Base-by-base conservation (phyloP, 2,329 filamentous ascomycete genomes). In the Fusarium sp. region DNA sequence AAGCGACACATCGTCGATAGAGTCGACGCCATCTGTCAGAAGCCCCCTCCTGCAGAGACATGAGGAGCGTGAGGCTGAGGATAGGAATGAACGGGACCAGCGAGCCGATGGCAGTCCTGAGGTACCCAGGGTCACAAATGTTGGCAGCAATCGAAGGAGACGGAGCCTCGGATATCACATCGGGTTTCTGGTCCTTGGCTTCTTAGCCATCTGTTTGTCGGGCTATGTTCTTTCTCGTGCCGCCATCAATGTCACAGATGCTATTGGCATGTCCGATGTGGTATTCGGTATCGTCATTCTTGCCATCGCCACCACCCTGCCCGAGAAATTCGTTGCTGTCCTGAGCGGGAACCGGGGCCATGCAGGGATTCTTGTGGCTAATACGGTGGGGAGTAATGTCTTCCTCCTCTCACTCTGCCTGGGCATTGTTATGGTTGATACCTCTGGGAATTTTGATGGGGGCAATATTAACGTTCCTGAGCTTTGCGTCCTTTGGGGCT, bases 391-490 rank as follows among this genome's bases (percentile, higher is more conserved):
- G 4, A 49, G 29, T 4, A 56, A 49, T 1, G 22, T 56, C 13
- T 56, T 56, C 7, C 53, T 56, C 1, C 13, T 56, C 1, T 37
- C 29, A 2, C 53, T 49, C 4, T 56, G 22, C 29, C 3, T 56
- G 0, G 53, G 53, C 0, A 27, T 37, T 27, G 18, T 49, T 0
- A 49, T 56, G 53, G 18, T 56, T 6, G 22, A 56, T 22, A 56
- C 53, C 13, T 11, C 29, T 1, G 53, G 42, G 7, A 1, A 37
- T 0, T 22, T 27, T 11, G 14, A 49, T 27, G 20, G 22, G 3
- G 10, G 10, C 0, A 22, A 37, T 6, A 2, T 49, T 0, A 27
- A 11, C 0, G 0, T 27, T 4, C 0, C 22, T 11, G 42, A 56
- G 53, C 29, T 56, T 10, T 56, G 3, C 4, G 16, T 49, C 1